Evolutionary conservation across 2,329 filamentous ascomycete genomes (phyloP), one percentile per base, ranked within the genome.

Genomic region (Orbilia ellipsospora): DNA sequence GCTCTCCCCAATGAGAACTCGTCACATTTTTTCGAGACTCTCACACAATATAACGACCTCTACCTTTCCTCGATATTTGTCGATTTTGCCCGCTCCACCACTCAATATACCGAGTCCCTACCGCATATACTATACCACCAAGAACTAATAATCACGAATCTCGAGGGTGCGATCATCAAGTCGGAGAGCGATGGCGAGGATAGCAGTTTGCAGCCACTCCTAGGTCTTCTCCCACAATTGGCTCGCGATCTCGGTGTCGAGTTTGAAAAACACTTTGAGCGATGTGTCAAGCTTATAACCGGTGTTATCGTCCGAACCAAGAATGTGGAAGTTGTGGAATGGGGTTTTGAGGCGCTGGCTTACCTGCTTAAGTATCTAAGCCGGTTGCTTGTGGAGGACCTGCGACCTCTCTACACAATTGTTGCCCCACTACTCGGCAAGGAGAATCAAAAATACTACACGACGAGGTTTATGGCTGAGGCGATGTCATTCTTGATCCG

Each of bases 351-450:
- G 12, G 94, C 92, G 79, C 85, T 99, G 67, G 93, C 95, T 54
- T 99, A 96, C 86, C 86, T 98, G 48, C 97, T 99, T 87, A 99
- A 99, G 81, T 98, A 98, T 81, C 87, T 99, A 4, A 96, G 93
- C 1, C 90, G 92, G 77, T 87, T 98, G 0, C 83, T 99, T 20
- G 91, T 95, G 0, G 90, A 93, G 2, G 92, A 99, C 80, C 83
- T 99, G 77, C 87, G 92, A 77, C 93, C 94, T 55, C 90, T 96
- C 1, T 94, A 93, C 81, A 88, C 60, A 26, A 64, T 95, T 62
- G 89, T 99, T 84, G 88, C 91, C 0, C 90, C 93, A 2, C 86
- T 98, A 62, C 87, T 99, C 31, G 95, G 94, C 77, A 94, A 91
- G 82, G 86, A 90, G 69, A 88, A 88, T 68, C 92, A 94, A 78